These are phyloP conservation scores for Nemania diffusa DNA, from an alignment of 2,329 filamentous ascomycete genomes.

Conservation along the genomic window DNA sequence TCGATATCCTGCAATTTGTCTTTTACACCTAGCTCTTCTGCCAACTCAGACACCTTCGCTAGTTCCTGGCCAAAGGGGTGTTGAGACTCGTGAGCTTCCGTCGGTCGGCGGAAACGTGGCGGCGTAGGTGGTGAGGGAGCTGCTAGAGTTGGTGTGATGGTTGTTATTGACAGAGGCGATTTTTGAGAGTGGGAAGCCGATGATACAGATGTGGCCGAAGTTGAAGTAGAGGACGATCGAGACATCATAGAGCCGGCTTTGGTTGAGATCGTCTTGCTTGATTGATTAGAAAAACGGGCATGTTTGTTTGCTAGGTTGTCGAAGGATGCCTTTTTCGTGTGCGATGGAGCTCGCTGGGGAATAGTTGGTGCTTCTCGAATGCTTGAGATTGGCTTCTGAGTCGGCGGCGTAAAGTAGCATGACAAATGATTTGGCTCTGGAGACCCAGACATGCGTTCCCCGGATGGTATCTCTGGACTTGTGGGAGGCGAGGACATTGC, in stretches of 20 bases:
- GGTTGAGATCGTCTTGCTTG: conserved; percentile 62
- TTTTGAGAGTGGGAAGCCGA: conserved; percentile 49
- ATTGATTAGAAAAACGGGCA: conserved; percentile 65
- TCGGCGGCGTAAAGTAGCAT: conserved; percentile 69
- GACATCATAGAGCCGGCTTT: conserved; percentile 68
- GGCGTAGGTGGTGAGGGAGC: conserved; percentile 47
- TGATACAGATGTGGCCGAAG: conserved; percentile 61
- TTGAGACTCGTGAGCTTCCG: conserved; percentile 46
- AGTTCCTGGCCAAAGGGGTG: conserved; percentile 88
- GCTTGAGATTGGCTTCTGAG: conserved; percentile 56
- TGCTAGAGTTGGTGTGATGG: conserved; percentile 49
- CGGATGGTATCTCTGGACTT: conserved; percentile 72
- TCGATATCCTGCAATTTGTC: conserved; percentile 70
- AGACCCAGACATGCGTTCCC: conserved; percentile 65
- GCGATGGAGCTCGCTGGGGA: conserved; percentile 82
- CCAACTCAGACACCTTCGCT: conserved; percentile 90
- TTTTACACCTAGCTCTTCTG: conserved; percentile 82
- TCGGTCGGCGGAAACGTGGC: conserved; percentile 43
- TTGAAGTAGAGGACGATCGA: conserved; percentile 67
- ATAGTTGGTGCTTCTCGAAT: conserved; percentile 71
- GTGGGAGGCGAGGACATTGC: conserved; percentile 71
- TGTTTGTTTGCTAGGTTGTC: conserved; percentile 75
- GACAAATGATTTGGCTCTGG: conserved; percentile 74
- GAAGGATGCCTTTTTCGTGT: conserved; percentile 85
- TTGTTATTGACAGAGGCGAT: conserved; percentile 39